Conservation (phyloP, 2,329 filamentous ascomycete genomes). For the Beauveria rudraprayagi region DNA sequence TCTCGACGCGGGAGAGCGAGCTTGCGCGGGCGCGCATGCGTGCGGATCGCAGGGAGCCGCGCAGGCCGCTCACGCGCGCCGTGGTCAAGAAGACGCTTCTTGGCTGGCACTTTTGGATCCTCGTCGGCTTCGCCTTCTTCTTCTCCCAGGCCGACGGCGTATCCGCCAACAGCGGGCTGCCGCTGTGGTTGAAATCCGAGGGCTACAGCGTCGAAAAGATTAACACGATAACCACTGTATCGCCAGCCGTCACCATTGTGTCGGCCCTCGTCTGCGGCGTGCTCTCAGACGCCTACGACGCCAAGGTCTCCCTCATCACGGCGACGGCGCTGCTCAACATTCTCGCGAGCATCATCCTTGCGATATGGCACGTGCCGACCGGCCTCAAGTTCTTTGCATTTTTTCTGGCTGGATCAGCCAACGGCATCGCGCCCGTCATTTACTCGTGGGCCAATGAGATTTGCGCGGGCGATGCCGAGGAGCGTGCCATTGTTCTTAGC, state of each 20-base stretch:
- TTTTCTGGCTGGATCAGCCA: conserved; percentile 24
- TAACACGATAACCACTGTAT: conserved; percentile 41
- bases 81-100: conserved; percentile 20
- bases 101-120: conserved; percentile 25
- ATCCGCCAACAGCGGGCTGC: conserved; percentile 26
- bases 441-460: conserved; percentile 42
- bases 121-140: conserved; percentile 20
- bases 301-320: conserved; percentile 24
- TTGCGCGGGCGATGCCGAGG: conserved; percentile 36
- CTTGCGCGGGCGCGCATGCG: conserved; percentile 25
- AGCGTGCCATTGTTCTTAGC: conserved; percentile 39
- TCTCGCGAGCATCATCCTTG: conserved; percentile 22
- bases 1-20: conserved; percentile 19
- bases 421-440: conserved; percentile 21
- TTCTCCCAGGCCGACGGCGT: conserved; percentile 25
- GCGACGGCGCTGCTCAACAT: conserved; percentile 15
- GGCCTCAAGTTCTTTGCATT: conserved; percentile 27
- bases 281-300: conserved; percentile 45
- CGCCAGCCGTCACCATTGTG: conserved; percentile 29
- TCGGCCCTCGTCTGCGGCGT: conserved; percentile 46
- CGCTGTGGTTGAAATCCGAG: conserved; percentile 25
- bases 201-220: conserved; percentile 32
- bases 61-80: conserved; percentile 20
- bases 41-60: conserved; percentile 20
- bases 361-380: conserved; percentile 27